These are phyloP conservation scores for Sphagnum tenellum DNA, from an alignment of 225 moss, liverwort and hornwort species.

Conservation along the genomic window DNA sequence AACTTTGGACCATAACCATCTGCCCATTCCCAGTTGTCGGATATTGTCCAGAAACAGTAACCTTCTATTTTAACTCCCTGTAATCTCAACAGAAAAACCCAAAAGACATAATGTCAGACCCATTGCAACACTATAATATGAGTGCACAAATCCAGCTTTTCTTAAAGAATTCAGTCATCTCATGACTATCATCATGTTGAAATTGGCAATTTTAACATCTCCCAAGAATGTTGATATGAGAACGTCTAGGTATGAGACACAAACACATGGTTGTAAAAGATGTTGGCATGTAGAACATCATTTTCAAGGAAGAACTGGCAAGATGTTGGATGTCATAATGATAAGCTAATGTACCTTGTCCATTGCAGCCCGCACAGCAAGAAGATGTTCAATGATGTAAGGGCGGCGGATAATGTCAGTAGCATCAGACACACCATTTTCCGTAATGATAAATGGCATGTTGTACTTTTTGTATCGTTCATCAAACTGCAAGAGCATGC, in stretches of 20 bases:
- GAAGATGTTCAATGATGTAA: conserved; percentile 88
- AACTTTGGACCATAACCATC: conserved; percentile 99
- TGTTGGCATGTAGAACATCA: too few species aligned
- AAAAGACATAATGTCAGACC: too few species aligned
- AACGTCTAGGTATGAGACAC: too few species aligned
- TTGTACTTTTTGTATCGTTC: conserved; percentile 82
- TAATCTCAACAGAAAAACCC: neutral
- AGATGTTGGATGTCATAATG: too few species aligned
- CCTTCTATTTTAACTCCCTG: conserved; percentile 94
- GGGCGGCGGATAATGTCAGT: conserved; percentile 95
- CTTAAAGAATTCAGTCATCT: too few species aligned
- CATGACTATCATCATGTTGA: too few species aligned
- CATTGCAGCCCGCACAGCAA: conserved; percentile 88
- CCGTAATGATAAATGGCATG: conserved; percentile 83
- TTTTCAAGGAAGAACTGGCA: too few species aligned
- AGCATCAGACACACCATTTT: conserved; percentile 94
- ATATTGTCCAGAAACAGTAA: conserved; percentile 99
- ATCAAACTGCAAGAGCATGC: conserved; percentile 65
- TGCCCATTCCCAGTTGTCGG: conserved; percentile 99
- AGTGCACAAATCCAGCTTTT: too few species aligned
- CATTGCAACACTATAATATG: too few species aligned
- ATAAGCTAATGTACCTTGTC: conserved; percentile 26
- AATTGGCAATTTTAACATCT: too few species aligned
- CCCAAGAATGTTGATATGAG: too few species aligned
- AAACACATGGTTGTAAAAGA: too few species aligned